phyloP scores from a whole-genome alignment of 805 yeast species.

The Cyberlindnera petersonii region DNA sequence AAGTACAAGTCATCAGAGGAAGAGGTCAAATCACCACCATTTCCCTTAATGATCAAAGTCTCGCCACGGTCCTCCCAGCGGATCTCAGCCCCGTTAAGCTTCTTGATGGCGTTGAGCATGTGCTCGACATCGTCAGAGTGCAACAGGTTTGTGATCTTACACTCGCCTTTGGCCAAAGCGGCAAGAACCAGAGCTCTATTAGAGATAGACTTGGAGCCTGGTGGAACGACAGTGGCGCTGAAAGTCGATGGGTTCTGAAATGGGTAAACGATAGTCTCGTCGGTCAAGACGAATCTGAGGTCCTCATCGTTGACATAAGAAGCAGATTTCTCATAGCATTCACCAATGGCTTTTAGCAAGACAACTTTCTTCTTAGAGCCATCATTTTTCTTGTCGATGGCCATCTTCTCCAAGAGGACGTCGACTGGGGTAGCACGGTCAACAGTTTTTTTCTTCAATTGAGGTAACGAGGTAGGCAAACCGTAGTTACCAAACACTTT shows the following conservation, averaged over 20 bases:
- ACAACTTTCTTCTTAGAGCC: slow-evolving; percentile 89
- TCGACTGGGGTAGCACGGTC: slow-evolving; percentile 72
- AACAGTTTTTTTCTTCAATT: slow-evolving; percentile 65
- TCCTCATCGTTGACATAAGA: slow-evolving; percentile 79
- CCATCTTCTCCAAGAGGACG: slow-evolving; percentile 74
- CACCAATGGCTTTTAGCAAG: slow-evolving; percentile 77
- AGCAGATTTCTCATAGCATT: slow-evolving; percentile 85
- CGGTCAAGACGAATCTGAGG: slow-evolving; percentile 76
- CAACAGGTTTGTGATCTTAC: slow-evolving; percentile 76
- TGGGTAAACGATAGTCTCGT: slow-evolving; percentile 67
- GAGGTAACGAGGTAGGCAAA: slow-evolving; percentile 71
- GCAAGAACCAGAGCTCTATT: slow-evolving; percentile 92
- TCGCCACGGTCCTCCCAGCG: slow-evolving; percentile 86
- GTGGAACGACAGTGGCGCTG: slow-evolving; percentile 61
- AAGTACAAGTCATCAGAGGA: slow-evolving; percentile 68
- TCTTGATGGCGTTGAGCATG: slow-evolving; percentile 83
- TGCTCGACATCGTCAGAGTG: slow-evolving; percentile 96
- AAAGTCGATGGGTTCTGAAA: slow-evolving; percentile 35
- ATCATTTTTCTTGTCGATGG: slow-evolving; percentile 94
- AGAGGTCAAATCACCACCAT: slow-evolving; percentile 73
- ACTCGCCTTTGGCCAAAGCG: slow-evolving; percentile 83
- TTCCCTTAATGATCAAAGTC: slow-evolving; percentile 78
- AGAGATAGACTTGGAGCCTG: slow-evolving; percentile 96
- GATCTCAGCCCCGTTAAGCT: slow-evolving; percentile 77
- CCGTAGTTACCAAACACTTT: slow-evolving; percentile 84